Percentiles rank a stretch among this genome's conserved stretches.
Evolutionary conservation across 2,329 filamentous ascomycete genomes (phyloP).

Genomic region (Botrytis sinoallii): DNA sequence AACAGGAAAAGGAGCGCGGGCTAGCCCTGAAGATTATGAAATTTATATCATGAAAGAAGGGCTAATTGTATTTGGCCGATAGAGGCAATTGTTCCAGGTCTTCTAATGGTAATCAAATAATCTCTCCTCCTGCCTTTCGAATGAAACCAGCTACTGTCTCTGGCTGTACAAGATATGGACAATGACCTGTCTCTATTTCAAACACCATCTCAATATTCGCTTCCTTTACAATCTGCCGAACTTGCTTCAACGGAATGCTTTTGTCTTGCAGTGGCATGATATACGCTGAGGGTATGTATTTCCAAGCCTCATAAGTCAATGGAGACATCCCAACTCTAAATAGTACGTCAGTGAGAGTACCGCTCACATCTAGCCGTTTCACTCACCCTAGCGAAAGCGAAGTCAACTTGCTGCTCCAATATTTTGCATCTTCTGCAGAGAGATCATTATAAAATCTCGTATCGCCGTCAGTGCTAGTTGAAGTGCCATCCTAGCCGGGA

Average conservation of each 20-base stretch:
- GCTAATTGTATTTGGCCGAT: neutral
- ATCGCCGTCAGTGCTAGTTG: neutral
- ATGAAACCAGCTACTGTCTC: neutral
- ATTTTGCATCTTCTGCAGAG: neutral
- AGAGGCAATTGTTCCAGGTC: neutral
- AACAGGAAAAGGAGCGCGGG: neutral
- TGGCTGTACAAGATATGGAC: neutral
- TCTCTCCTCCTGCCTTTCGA: neutral
- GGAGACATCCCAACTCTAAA: neutral
- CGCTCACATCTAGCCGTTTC: neutral
- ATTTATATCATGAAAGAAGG: neutral
- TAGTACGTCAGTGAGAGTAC: neutral
- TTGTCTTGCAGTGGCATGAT: neutral
- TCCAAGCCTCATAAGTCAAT: neutral
- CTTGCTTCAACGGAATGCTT: neutral
- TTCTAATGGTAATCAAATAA: neutral
- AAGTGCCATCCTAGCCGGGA: neutral
- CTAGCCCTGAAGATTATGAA: neutral
- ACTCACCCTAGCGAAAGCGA: neutral
- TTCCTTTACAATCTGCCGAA: neutral
- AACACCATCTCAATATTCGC: neutral
- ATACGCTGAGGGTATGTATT: neutral
- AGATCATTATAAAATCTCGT: neutral
- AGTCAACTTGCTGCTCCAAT: neutral
- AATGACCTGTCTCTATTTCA: neutral